These are phyloP conservation scores for Arthrobotrys iridis DNA, from an alignment of 2,329 filamentous ascomycete species.

Conservation along the genomic window DNA sequence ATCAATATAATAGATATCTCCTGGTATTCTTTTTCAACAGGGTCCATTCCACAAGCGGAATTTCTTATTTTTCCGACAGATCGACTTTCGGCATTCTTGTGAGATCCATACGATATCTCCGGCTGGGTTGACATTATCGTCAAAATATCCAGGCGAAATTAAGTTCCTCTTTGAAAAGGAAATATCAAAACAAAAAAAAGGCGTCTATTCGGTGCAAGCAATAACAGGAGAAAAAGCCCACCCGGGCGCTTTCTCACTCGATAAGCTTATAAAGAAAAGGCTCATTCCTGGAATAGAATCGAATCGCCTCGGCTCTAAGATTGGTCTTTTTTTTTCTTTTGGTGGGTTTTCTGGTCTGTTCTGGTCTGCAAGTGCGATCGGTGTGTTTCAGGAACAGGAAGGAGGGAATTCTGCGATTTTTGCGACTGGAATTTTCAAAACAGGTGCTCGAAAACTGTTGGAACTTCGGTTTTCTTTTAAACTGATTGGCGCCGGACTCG, in stretches of 20 bases:
- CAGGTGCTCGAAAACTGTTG: neutral
- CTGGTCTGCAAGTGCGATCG: no score
- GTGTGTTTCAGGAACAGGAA: conserved; percentile 14
- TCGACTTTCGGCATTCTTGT: neutral
- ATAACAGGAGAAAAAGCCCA: neutral
- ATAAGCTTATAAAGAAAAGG: neutral
- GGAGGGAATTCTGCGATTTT: neutral
- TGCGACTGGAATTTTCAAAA: conserved; percentile 1
- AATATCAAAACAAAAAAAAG: conserved; percentile 3
- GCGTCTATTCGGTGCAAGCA: neutral
- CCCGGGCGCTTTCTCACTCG: neutral
- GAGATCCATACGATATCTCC: neutral
- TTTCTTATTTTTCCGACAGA: no score
- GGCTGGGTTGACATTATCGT: neutral
- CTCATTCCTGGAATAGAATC: neutral
- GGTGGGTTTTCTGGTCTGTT: neutral
- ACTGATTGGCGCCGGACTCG: neutral
- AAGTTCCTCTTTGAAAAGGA: conserved; percentile 15
- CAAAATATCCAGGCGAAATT: conserved; percentile 16
- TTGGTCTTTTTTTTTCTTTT: neutral
- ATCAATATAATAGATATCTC: neutral
- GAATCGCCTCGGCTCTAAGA: neutral
- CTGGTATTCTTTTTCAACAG: neutral
- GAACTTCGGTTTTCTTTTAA: no score
- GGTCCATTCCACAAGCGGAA: no score